Conservation (phyloP, 306 rosid genomes). For the Clitoria ternatea region DNA sequence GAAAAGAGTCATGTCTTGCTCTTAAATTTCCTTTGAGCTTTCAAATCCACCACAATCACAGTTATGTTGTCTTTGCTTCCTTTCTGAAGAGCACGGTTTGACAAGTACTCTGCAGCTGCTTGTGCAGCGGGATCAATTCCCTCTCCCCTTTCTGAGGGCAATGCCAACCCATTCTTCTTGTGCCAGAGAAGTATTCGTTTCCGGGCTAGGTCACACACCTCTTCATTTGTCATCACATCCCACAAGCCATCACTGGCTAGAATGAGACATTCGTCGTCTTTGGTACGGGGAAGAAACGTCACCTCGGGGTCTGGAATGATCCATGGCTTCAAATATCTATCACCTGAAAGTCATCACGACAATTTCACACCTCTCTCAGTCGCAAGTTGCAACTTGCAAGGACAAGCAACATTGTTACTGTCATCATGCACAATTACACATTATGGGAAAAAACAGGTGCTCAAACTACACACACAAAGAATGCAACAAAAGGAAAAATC, state of each 20-base stretch:
- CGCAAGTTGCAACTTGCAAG: conserved; percentile 8
- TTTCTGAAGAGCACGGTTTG: conserved; percentile 73
- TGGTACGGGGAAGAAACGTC: conserved; percentile 61
- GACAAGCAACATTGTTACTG: background rate
- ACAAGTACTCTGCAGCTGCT: conserved; percentile 84
- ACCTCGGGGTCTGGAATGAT: conserved; percentile 95
- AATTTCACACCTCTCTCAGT: background rate
- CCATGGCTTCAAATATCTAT: conserved; percentile 90
- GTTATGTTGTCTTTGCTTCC: conserved; percentile 90
- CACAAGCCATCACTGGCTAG: conserved; percentile 90
- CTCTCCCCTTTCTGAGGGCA: conserved; percentile 56
- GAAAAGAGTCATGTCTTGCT: conserved; percentile 53
- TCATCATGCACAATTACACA: background rate
- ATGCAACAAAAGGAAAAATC: background rate
- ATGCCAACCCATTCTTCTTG: conserved; percentile 63
- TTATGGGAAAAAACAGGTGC: too few relatives aligned
- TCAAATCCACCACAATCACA: conserved; percentile 77
- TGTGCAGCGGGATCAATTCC: conserved; percentile 84
- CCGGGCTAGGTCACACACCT: conserved; percentile 76
- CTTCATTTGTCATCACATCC: conserved; percentile 89
- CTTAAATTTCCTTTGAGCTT: conserved; percentile 84
- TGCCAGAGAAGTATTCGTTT: conserved; percentile 76
- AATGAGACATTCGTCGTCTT: conserved; percentile 78
- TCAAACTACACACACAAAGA: background rate
- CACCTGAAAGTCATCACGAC: conserved; percentile 53